Base-by-base conservation (phyloP, 202 grass and related monocot genomes). In the Schoenoplectus triqueter region DNA sequence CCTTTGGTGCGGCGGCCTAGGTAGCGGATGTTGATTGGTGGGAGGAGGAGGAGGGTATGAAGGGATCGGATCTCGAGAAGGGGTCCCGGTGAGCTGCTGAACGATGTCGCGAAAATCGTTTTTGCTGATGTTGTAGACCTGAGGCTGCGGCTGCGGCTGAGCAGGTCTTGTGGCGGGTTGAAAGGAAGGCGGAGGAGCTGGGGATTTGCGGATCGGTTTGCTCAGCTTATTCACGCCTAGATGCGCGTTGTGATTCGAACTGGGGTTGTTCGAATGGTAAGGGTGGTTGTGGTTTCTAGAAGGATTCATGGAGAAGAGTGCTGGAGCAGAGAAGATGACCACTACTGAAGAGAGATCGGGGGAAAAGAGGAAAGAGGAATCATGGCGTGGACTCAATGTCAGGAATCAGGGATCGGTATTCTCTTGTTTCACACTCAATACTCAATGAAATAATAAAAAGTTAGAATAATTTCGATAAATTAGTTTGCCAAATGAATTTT, bases 81-180 rank as follows among this genome's bases (percentile, higher is more conserved):
- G 91, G 17, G 85, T 95, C 0, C 89, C 96, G 22, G 96, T 98
- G 65, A 98, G 96, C 88, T 98, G 92, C 86, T 98, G 96, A 18
- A 98, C 96, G 74, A 98, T 92, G 84, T 94, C 92, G 10, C 93
- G 92, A 82, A 98, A 98, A 39, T 98, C 89, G 88, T 91, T 98
- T 85, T 95, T 93, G 91, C 90, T 98, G 91, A 98, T 95, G 89
- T 95, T 98, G 89, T 98, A 98, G 54, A 98, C 96, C 88, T 98
- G 95, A 4, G 95, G 95, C 87, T 98, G 95, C 2, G 95, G 31
- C 87, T 98, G 95, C 2, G 95, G 91, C 88, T 90, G 92, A 6
- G 88, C 88, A n/a, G 91, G 89, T 69, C 86, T 90, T 7, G 82
- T 10, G 13, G 85, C 86, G 42, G 49, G 70, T 45, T 66, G 80